Conservation (phyloP, 2,329 filamentous ascomycete species). For the Claviceps sp. region DNA sequence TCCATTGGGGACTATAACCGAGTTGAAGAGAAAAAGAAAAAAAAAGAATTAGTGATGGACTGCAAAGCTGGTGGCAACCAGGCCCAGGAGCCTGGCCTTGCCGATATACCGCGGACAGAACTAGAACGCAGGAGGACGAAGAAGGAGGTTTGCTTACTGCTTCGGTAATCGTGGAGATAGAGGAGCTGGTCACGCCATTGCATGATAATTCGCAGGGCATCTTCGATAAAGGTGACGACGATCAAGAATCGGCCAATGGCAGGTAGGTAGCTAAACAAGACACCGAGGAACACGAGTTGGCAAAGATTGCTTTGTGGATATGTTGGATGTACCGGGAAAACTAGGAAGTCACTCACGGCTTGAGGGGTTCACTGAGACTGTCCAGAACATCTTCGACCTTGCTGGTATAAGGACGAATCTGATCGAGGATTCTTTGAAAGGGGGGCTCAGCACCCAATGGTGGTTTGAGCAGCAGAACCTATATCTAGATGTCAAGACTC, state of each 20-base stretch:
- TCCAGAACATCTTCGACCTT: conserved; percentile 95
- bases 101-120: too few species aligned
- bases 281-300: conserved; percentile 8
- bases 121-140: not conserved
- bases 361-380: conserved; percentile 75
- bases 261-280: conserved; percentile 63
- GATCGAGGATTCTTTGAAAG: conserved; percentile 67
- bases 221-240: conserved; percentile 95
- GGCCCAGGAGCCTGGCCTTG: not conserved
- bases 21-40: not conserved
- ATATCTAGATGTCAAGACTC: too few species aligned
- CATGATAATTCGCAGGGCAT: conserved; percentile 88
- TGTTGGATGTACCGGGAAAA: not conserved
- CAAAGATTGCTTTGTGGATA: conserved; percentile 1
- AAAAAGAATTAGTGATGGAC: not conserved
- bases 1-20: conserved; percentile 59
- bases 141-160: conserved; percentile 51
- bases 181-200: conserved; percentile 94
- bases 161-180: conserved; percentile 83
- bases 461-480: too few species aligned
- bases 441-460: too few species aligned
- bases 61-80: not conserved
- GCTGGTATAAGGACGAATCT: conserved; percentile 88
- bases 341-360: conserved; percentile 51
- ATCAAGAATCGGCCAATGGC: conserved; percentile 95